These are phyloP conservation scores for Cystobasidiaceae sp. DNA, from an alignment of 1,284 basidiomycete genomes.

Conservation along the genomic window DNA sequence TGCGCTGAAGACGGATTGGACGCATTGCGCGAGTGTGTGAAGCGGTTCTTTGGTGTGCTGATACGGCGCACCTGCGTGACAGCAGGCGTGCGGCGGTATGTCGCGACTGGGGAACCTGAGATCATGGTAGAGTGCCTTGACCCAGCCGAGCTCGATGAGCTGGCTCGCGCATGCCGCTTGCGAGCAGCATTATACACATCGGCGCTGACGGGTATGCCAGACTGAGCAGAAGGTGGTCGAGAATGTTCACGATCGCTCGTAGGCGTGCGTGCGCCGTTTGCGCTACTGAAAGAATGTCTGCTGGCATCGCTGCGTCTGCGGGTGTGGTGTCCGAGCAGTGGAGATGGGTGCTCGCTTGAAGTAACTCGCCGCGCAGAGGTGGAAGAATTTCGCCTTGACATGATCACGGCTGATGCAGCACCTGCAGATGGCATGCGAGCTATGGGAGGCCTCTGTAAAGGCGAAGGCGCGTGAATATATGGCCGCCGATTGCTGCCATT, in stretches of 20 bases:
- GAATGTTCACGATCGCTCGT: constrained; percentile 47
- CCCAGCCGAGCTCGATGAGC: constrained; percentile 26
- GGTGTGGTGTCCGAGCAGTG: constrained; percentile 19
- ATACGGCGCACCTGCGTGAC: constrained; percentile 22
- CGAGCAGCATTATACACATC: constrained; percentile 12
- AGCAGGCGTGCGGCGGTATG: background rate
- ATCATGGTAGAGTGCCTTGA: constrained; percentile 13
- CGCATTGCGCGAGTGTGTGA: constrained; percentile 18
- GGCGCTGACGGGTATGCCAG: constrained; percentile 11
- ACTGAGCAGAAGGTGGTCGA: constrained; percentile 43
- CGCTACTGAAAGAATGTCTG: constrained; percentile 44
- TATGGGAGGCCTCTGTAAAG: constrained; percentile 31
- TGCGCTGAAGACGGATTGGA: constrained; percentile 22
- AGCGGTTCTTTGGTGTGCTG: constrained; percentile 22
- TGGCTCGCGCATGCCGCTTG: constrained; percentile 5
- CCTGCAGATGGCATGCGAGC: constrained; percentile 47
- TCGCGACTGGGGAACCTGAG: constrained; percentile 27
- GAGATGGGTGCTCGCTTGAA: background rate
- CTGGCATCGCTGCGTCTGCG: constrained; percentile 44
- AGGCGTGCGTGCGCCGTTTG: constrained; percentile 42
- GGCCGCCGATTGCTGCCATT: constrained; percentile 9
- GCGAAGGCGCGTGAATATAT: constrained; percentile 31
- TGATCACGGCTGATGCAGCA: constrained; percentile 46
- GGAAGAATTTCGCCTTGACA: constrained; percentile 44
- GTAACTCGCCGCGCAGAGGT: constrained; percentile 33